A percentile compares a stretch with the other conserved stretches of the same genome.
Conservation (phyloP, 129 eudicot species). For the Centaurea solstitialis region DNA sequence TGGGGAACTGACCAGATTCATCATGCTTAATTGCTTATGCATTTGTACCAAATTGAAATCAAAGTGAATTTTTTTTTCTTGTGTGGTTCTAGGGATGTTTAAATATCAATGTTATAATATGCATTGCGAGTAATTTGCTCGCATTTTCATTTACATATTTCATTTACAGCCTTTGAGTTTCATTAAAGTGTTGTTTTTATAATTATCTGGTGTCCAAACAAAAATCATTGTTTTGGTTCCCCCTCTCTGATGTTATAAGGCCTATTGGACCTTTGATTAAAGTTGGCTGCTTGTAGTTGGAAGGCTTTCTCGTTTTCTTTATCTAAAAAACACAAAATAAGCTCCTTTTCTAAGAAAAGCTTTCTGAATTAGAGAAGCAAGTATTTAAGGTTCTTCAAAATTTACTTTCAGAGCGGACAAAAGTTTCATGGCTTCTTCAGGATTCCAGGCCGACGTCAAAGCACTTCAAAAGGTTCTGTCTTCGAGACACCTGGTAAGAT, state of each 20-base stretch:
- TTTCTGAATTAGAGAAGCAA: neutral
- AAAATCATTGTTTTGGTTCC: neutral
- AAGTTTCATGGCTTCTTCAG: slow-evolving; percentile 92
- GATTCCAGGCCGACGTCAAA: slow-evolving; percentile 97
- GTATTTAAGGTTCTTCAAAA: neutral
- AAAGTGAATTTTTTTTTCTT: neutral
- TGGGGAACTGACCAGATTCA: neutral
- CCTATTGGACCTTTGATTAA: neutral
- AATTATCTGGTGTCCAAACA: neutral
- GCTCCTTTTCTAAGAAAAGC: neutral
- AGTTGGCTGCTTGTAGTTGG: neutral
- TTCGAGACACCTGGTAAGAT: slow-evolving; percentile 88
- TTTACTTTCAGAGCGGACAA: slow-evolving; percentile 78
- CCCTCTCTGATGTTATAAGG: neutral
- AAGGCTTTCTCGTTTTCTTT: neutral
- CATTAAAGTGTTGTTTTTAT: neutral
- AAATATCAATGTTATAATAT: neutral
- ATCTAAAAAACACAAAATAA: neutral
- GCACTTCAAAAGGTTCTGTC: slow-evolving; percentile 94
- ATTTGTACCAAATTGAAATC: neutral
- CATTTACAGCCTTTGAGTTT: neutral
- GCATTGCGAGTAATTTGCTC: neutral
- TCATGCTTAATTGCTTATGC: neutral
- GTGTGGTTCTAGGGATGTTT: neutral
- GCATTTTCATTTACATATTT: neutral